Base-by-base conservation (phyloP, 2,329 filamentous ascomycete species). In the Pseudogymnoascus sp. region DNA sequence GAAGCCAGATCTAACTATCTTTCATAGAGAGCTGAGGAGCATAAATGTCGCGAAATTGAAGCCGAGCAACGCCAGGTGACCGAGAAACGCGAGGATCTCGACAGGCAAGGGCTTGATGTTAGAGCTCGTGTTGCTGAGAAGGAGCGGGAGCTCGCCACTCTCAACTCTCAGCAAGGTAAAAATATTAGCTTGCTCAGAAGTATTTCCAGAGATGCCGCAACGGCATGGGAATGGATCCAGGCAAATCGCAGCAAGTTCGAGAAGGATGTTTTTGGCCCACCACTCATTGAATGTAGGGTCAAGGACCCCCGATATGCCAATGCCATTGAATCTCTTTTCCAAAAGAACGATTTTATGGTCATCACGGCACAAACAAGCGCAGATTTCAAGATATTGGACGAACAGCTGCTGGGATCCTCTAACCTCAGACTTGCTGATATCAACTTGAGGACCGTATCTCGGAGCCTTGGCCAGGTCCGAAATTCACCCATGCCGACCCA, bases 151-250 rank as follows among this genome's bases (percentile, higher is more conserved):
- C 73, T 90, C 21, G 73, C 79, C 23, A 81, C 78, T 16, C 80
- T 96, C 12, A 81, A 91, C 59, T 93, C 91, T 0, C 84, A 89
- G 68, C 81, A 87, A 64, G 93, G 92, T 5, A 88, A 90, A 70
- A 88, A 91, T 67, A 78, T 89, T 62, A 84, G 77, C 59, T 85
- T 88, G 66, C 81, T 99, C 62, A 79, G 79, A 61, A 79, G 72
- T 5, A 14, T 82, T 0, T 88, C 87, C 9, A 72, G 72, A 0
- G 89, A 97, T 63, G 85, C 88, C 2, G 82, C 83, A 9, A 78
- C 72, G 67, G 91, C 87, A 1, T 96, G 91, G 86, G 80, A 87
- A 43, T 99, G 93, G 93, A 81, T 97, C 60, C 83, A 90, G 70
- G 74, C 85, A 2, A 86, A 99, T 71, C 82, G 81, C 64, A 72